Evolutionary conservation across 2,329 filamentous ascomycete genomes (phyloP), one percentile per base, ranked within the genome.

Genomic region (Aspergillus hiratsukae): DNA sequence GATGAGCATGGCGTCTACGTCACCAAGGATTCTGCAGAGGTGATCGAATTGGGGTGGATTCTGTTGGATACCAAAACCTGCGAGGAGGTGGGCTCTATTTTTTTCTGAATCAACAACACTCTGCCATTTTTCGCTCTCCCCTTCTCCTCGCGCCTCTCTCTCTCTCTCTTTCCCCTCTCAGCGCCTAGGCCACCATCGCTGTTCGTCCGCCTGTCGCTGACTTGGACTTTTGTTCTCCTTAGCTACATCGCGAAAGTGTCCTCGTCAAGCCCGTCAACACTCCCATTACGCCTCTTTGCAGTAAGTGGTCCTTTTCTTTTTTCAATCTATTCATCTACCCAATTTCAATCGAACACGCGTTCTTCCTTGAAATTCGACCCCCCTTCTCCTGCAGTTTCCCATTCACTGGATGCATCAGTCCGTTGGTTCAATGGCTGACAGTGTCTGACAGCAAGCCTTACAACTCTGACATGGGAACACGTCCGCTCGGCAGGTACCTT

Each of bases 1-100:
- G 94, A 99, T 76, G 94, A 99, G 76, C 94, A 99, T 78, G 94
- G 94, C 61, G 94, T 99, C 64, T 99, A 99, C 76, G 94, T 99
- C 58, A 99, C 94, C 58, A 97, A 97, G 79, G 94, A 99, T 78
- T 97, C 94, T 58, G 94, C 94, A 61, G 94, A 99, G 80, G 94
- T 99, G 65, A 99, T 99, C 76, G 94, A 99, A 83, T 84, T 99
- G 72, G 94, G 93, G 62, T 99, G 94, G 94, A 96, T 97, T 72
- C 80, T 99, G 70, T 83, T 97, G 61, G 92, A 97, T 74, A 88
- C 91, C 64, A 94, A 93, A 80, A 88, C 85, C 62, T 89, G 91
- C 68, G 92, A 97, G 68, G 92, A 97, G 88, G 92, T 96, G 81
- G 77, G 85, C 63, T 53, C 54, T 53, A 48, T 56, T 58, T 23